Conservation (phyloP, 768 basidiomycete species). For the Neoboletus magnificus region DNA sequence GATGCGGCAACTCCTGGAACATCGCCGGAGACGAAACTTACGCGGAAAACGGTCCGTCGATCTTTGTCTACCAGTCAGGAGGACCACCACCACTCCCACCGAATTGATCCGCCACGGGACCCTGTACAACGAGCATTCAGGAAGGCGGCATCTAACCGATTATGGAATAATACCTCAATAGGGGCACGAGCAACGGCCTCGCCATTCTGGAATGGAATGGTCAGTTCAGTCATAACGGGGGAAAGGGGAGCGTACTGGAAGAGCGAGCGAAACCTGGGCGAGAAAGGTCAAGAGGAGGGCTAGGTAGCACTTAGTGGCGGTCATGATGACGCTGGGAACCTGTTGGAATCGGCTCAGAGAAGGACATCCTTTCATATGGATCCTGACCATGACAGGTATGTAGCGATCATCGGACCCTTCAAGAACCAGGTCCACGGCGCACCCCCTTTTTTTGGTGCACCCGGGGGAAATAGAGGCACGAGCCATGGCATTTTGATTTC, state of each 20-base stretch:
- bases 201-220: conserved; percentile 2
- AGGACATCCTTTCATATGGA: conserved; percentile 19
- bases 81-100: conserved; percentile 3
- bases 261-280: conserved; percentile 18
- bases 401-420: conserved; percentile 14
- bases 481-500: too few relatives aligned
- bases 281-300: conserved; percentile 20
- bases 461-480: too few relatives aligned
- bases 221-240: neutral
- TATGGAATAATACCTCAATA: conserved; percentile 9
- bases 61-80: conserved; percentile 24
- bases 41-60: too few relatives aligned
- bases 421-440: conserved; percentile 13
- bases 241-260: conserved; percentile 15
- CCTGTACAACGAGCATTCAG: conserved; percentile 9
- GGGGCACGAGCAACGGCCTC: neutral
- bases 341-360: neutral
- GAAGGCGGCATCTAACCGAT: neutral
- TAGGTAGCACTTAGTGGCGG: conserved; percentile 16
- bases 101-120: conserved; percentile 5
- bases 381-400: neutral
- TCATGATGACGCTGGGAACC: conserved; percentile 15
- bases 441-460: too few relatives aligned
- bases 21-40: too few relatives aligned
- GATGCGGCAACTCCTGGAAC: too few relatives aligned